A percentile compares a stretch with the other conserved stretches of the same genome.
Conservation (phyloP, 345 rosid genomes). For the Brassica juncea region DNA sequence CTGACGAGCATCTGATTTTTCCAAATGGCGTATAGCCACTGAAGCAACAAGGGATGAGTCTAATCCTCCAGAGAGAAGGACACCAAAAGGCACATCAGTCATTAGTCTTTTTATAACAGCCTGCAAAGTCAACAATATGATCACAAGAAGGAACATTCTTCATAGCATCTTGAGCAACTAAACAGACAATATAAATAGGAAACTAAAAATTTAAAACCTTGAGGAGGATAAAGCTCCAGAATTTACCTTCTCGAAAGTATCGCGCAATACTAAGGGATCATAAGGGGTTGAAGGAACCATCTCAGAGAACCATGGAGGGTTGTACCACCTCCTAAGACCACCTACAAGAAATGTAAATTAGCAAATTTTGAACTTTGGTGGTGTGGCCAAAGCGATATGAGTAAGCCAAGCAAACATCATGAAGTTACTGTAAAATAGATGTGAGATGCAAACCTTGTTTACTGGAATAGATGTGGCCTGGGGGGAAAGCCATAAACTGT, state of each 20-base stretch:
- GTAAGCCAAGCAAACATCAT: conserved; percentile 9
- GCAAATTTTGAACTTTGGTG: not conserved
- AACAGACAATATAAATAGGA: not conserved
- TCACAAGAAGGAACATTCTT: not conserved
- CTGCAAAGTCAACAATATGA: conserved; percentile 38
- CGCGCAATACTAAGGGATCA: conserved; percentile 55
- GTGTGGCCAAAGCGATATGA: not conserved
- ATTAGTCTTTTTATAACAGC: conserved; percentile 81
- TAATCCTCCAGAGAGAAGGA: conserved; percentile 83
- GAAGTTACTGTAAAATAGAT: not conserved
- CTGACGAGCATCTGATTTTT: conserved; percentile 63
- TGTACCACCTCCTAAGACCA: conserved; percentile 76
- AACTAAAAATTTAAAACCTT: not conserved
- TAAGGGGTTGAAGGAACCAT: conserved; percentile 68
- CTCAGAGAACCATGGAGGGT: conserved; percentile 72
- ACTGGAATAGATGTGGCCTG: conserved; percentile 86
- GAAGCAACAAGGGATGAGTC: conserved; percentile 90
- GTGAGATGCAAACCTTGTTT: conserved; percentile 61
- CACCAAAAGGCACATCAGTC: conserved; percentile 94
- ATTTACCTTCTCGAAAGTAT: conserved; percentile 69
- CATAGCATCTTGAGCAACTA: not conserved
- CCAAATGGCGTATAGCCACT: conserved; percentile 67
- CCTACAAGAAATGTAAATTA: conserved; percentile 45
- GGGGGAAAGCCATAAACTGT: conserved; percentile 66
- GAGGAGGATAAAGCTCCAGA: not conserved